These are phyloP conservation scores for Sclerospora graminicola DNA, from an alignment of 352 stramenopile genomes.

Conservation along the genomic window DNA sequence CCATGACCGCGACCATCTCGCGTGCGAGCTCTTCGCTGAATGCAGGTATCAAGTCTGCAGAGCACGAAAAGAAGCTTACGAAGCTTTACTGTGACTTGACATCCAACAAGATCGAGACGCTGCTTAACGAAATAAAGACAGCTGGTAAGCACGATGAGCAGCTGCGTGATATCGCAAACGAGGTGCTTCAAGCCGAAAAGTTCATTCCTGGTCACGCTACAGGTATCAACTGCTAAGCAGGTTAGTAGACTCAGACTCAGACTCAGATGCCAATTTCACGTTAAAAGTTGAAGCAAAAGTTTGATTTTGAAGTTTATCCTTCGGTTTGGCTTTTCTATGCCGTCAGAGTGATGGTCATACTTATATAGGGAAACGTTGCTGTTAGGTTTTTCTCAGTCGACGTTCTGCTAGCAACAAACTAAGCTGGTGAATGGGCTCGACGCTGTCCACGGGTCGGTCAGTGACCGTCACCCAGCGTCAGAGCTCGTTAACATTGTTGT, in stretches of 20 bases:
- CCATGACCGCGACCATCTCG: slow-evolving; percentile 83
- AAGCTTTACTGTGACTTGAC: slow-evolving; percentile 73
- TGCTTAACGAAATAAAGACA: slow-evolving; percentile 56
- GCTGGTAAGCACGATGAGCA: slow-evolving; percentile 51
- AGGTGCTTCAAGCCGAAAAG: slow-evolving; percentile 61
- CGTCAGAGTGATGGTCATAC: slow-evolving; percentile 14
- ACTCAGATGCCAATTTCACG: slow-evolving; percentile 1
- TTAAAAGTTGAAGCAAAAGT: slow-evolving; percentile 11
- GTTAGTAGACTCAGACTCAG: not conserved
- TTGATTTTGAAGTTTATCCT: slow-evolving; percentile 3
- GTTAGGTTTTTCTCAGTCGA: too few relatives aligned
- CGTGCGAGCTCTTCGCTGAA: slow-evolving; percentile 57
- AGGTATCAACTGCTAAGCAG: slow-evolving; percentile 44
- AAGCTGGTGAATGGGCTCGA: slow-evolving; percentile 7
- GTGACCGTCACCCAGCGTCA: slow-evolving; percentile 11
- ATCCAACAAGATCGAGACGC: slow-evolving; percentile 48
- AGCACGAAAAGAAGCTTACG: slow-evolving; percentile 71
- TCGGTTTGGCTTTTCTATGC: slow-evolving; percentile 9
- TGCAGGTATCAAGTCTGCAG: slow-evolving; percentile 37
- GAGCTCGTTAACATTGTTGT: slow-evolving; percentile 10
- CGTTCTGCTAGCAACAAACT: not conserved
- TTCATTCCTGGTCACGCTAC: slow-evolving; percentile 76
- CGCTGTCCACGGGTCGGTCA: slow-evolving; percentile 9
- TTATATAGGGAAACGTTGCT: slow-evolving; percentile 2
- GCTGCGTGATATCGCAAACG: slow-evolving; percentile 64